Conservation (phyloP, 192 early-diverging fungal genomes). For the Backusella australiensis region DNA sequence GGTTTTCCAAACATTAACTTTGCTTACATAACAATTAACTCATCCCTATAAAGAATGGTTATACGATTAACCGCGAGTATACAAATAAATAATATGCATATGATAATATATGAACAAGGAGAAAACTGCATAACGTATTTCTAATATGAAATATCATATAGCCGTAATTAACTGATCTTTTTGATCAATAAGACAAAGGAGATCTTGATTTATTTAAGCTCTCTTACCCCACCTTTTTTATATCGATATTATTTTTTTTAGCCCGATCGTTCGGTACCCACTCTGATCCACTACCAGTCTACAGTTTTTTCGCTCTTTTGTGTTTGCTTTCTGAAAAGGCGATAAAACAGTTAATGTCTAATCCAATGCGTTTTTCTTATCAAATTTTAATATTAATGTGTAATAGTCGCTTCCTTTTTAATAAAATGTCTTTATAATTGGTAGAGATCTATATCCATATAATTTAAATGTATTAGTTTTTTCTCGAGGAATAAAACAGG, state of each 20-base stretch:
- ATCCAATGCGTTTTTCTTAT: not conserved
- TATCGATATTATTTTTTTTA: not conserved
- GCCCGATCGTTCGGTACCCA: not conserved
- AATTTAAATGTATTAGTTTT: not conserved
- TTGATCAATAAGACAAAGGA: not conserved
- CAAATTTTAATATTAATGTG: not conserved
- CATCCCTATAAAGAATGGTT: not conserved
- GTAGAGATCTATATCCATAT: not conserved
- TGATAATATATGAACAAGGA: not conserved
- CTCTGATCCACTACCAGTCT: not conserved
- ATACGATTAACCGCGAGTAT: not conserved
- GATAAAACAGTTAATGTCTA: not conserved
- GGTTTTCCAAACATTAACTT: not conserved
- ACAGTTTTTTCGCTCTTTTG: not conserved
- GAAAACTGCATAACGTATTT: not conserved
- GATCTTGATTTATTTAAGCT: not conserved
- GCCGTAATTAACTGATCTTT: not conserved
- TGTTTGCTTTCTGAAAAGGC: not conserved
- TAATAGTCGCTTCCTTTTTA: not conserved
- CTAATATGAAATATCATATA: not conserved
- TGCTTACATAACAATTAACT: not conserved
- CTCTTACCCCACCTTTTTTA: conserved; percentile 5
- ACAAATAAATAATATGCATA: not conserved
- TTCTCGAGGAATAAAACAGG: not conserved
- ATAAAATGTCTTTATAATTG: not conserved